These are phyloP conservation scores for Pseudonectria foliicola DNA, from an alignment of 2,329 filamentous ascomycete species.

Conservation along the genomic window DNA sequence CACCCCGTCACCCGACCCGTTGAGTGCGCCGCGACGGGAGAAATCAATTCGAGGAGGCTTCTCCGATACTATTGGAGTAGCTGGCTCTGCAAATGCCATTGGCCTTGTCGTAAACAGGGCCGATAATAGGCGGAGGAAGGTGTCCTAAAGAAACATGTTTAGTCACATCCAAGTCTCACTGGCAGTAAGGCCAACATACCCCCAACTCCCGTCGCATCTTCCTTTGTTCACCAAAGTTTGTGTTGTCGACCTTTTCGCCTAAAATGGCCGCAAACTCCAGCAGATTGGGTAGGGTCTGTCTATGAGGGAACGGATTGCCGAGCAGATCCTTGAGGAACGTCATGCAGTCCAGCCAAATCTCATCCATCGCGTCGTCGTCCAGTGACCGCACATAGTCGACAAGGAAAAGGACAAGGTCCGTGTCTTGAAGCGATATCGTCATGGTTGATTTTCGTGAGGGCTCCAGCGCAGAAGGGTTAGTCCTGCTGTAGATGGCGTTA, in stretches of 20 bases:
- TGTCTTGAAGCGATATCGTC: conserved; percentile 75
- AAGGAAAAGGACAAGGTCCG: conserved; percentile 79
- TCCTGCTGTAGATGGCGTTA: conserved; percentile 91
- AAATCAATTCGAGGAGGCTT: conserved; percentile 30
- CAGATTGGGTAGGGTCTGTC: conserved; percentile 78
- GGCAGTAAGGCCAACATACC: conserved; percentile 43
- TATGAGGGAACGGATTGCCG: conserved; percentile 88
- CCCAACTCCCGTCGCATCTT: conserved; percentile 87
- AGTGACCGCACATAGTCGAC: conserved; percentile 84
- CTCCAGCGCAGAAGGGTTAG: conserved; percentile 75
- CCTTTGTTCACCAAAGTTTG: conserved; percentile 89
- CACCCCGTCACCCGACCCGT: conserved; percentile 40
- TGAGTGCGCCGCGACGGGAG: conserved; percentile 30
- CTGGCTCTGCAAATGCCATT: conserved; percentile 58
- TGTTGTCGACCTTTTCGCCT: conserved; percentile 94
- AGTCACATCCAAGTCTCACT: background rate
- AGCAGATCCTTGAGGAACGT: conserved; percentile 84
- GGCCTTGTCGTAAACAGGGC: conserved; percentile 92
- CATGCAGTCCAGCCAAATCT: conserved; percentile 95
- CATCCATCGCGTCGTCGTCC: conserved; percentile 95
- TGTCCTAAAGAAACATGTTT: conserved; percentile 52
- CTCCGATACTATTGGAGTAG: conserved; percentile 30
- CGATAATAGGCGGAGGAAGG: conserved; percentile 79
- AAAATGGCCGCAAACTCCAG: conserved; percentile 85
- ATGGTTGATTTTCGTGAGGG: conserved; percentile 76